Base-by-base conservation (phyloP, 140 eudicot genomes). In the Bidens hawaiensis region DNA sequence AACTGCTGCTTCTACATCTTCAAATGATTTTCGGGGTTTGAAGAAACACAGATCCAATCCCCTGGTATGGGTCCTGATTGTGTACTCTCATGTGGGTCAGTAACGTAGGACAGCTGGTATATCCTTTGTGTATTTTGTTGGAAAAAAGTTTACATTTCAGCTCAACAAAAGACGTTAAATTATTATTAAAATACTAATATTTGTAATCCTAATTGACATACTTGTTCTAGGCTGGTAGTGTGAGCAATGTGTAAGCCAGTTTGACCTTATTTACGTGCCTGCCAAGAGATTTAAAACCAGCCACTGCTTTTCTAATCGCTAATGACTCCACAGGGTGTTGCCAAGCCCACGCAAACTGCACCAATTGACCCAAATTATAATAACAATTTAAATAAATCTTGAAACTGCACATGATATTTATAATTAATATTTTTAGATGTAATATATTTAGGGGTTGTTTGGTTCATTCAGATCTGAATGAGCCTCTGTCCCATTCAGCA, bases 331-430 rank as follows among this genome's bases (percentile, higher is more conserved):
- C 76, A 5, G 98, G 98, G 80, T 91, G 98, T 72, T 91, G 98
- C 98, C 98, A 87, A 30, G 98, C 98, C 98, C 98, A 87, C 71
- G 87, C 98, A 70, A 91, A 91, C 96, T 91, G 88, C 85, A 81
- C 14, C 46, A 40, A 60, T 67, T 33, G 48, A 36, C 69, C n/a
- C 55, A 40, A 5, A 33, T 48, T 34, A 60, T 60, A 36, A 11
- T 11, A 60, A 70, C 62, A 24, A 2, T 18, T 53, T 7, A 46
- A 52, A 30, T 15, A 55, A 24, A 63, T 23, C 33, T 34, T 15
- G 31, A 21, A 49, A 8, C 45, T 62, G 15, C 1, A 6, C n/a
- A n/a, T n/a, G n/a, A n/a, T n/a, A n/a, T 48, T 18, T 27, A 48
- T 6, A 50, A 31, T 50, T n/a, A 24, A 8, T 47, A 19, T 23